Percentiles rank a stretch among this genome's conserved stretches.
Evolutionary conservation across 2,329 filamentous ascomycete genomes (phyloP).

Genomic region (Talaromyces sp.): DNA sequence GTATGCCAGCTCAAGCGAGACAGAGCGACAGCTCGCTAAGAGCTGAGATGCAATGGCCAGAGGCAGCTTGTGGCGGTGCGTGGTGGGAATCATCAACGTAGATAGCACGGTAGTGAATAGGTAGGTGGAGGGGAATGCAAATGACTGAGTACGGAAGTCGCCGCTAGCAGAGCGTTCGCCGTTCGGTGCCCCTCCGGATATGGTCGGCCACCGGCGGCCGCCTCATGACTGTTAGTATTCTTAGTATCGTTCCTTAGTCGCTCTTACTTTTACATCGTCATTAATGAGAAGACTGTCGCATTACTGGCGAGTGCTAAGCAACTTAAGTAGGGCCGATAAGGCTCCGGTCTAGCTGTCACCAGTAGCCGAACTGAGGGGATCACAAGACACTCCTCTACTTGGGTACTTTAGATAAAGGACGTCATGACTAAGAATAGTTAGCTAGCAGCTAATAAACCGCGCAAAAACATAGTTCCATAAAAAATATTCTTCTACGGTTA

Average conservation of each 20-base stretch:
- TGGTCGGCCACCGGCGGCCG: neutral
- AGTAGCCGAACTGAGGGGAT: neutral
- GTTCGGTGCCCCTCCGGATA: neutral
- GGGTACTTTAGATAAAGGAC: neutral
- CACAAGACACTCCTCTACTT: neutral
- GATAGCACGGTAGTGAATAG: neutral
- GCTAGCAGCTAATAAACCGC: neutral
- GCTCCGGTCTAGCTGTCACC: no score
- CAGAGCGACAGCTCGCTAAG: slow-evolving; percentile 15
- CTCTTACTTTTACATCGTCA: neutral
- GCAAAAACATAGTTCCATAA: neutral
- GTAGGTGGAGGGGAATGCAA: neutral
- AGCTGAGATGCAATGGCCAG: slow-evolving; percentile 15
- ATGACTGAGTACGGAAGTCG: neutral
- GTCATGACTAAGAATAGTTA: neutral
- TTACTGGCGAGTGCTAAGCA: neutral
- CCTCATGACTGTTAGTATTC: neutral
- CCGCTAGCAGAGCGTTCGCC: neutral
- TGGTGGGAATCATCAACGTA: neutral
- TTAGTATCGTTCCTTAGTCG: neutral
- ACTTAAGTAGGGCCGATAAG: no score
- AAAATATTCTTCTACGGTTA: neutral
- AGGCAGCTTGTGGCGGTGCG: slow-evolving; percentile 4
- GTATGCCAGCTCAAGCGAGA: slow-evolving; percentile 7
- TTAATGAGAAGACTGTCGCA: neutral